Evolutionary conservation across 2,329 filamentous ascomycete species (phyloP), one percentile per base, ranked within the genome.

Genomic region (Neoscytalidium dimidiatum): DNA sequence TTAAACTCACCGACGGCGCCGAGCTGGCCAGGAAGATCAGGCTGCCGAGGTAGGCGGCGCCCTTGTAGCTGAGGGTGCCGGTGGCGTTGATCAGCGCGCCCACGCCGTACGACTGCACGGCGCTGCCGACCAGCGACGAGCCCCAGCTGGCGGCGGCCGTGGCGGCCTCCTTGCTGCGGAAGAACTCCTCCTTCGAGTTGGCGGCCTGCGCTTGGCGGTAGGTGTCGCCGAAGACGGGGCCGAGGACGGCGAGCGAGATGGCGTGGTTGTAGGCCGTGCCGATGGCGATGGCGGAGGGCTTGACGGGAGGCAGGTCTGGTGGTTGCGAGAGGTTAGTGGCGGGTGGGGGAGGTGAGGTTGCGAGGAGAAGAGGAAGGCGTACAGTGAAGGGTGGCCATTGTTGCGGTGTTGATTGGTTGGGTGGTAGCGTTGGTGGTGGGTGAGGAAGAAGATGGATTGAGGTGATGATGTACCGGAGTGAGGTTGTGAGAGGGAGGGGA

Each of bases 241-340:
- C 86, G 68, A 98, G 87, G 73, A 98, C 88, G 68, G 92, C 94
- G 69, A 92, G 89, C 76, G 95, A 95, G 74, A 92, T 86, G 74
- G 90, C 89, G 83, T 99, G 94, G 86, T 91, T 97, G 89, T 97
- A 99, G 80, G 93, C 83, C 68, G 94, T 95, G 82, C 95, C 95
- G 75, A 98, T 88, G 76, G 94, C 95, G 77, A 99, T 97, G 75
- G 95, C 94, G 77, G 94, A 97, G 73, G 95, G 95, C 90, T 97
- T 98, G 77, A 99, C 95, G 71, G 94, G 84, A 71, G 89, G 89
- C 64, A 92, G 85, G 78, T 91, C 86, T 89, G 69, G 33, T 14
- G n/a, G n/a, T 44, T 26, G n/a, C 14, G 6, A 38, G 52, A 8
- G 51, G 35, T 11, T 29, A 11, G 33, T 1, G 6, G n/a, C 41